phyloP scores from a whole-genome alignment of 306 rosid species.

The Ochetophila trinervis region DNA sequence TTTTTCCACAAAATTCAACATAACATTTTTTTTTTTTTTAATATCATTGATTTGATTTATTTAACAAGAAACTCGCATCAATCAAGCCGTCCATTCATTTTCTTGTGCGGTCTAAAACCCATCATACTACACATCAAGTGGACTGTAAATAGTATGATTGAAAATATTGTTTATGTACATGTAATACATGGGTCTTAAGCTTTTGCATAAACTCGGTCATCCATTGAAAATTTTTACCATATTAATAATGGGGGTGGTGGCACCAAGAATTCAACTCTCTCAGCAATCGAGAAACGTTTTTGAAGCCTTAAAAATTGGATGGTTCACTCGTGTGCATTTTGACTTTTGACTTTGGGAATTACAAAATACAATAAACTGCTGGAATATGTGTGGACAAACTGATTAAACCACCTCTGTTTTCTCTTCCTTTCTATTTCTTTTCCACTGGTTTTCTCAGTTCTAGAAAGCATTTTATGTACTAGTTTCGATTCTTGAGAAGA shows the following conservation, averaged over 20 bases:
- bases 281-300: conserved; percentile 56
- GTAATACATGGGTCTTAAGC: neutral
- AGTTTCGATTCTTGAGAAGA: conserved; percentile 21
- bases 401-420: conserved; percentile 35
- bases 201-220: conserved; percentile 28
- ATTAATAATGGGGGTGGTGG: conserved; percentile 45
- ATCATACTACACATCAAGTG: neutral
- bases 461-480: conserved; percentile 19
- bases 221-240: conserved; percentile 41
- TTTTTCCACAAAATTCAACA: conserved; percentile 9
- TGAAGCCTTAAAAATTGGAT: conserved; percentile 72
- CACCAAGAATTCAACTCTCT: conserved; percentile 58
- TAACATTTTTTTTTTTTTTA: too few species aligned
- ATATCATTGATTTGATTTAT: neutral
- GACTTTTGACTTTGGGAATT: conserved; percentile 55
- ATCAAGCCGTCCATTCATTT: neutral
- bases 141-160: neutral
- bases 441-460: conserved; percentile 28
- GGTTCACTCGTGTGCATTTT: conserved; percentile 79
- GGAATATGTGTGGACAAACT: conserved; percentile 50
- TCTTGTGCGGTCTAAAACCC: neutral
- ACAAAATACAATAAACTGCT: conserved; percentile 17
- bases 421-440: conserved; percentile 23
- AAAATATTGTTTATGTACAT: neutral
- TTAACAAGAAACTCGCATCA: neutral